phyloP scores from a whole-genome alignment of 2,329 filamentous ascomycete genomes.

The Ilyonectria robusta region DNA sequence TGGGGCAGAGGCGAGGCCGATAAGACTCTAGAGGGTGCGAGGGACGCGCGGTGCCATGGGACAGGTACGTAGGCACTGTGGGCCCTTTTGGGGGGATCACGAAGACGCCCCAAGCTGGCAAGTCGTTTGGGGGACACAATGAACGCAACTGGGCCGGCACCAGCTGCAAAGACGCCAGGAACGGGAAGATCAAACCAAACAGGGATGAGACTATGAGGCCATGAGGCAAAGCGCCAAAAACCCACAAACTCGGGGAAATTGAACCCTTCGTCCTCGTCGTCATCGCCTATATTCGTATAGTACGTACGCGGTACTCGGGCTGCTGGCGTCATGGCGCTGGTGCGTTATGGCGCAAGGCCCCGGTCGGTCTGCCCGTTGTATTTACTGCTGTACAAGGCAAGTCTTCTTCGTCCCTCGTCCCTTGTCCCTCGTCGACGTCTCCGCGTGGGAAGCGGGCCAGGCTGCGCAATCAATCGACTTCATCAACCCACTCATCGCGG shows the following conservation, averaged over 20 bases:
- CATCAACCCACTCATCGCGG: slow-evolving; percentile 32
- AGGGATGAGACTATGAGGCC: background rate
- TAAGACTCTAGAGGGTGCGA: slow-evolving; percentile 9
- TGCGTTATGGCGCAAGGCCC: background rate
- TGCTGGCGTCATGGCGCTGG: background rate
- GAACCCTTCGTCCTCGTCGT: background rate
- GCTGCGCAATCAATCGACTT: slow-evolving; percentile 39
- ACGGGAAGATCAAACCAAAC: background rate
- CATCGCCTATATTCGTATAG: background rate
- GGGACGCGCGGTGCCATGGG: slow-evolving; percentile 30
- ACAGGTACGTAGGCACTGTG: slow-evolving; percentile 27
- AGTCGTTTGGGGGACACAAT: too few species aligned
- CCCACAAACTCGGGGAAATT: background rate
- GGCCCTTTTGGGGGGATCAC: slow-evolving; percentile 2
- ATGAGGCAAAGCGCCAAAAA: background rate
- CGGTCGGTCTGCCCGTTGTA: background rate
- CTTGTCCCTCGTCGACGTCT: background rate
- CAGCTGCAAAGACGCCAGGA: too few species aligned
- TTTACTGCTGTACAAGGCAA: too few species aligned
- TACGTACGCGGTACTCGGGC: background rate
- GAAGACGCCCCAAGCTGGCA: background rate
- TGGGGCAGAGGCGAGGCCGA: slow-evolving; percentile 15
- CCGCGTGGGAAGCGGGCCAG: slow-evolving; percentile 9
- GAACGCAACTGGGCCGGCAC: too few species aligned
- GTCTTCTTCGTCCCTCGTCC: background rate